phyloP scores from a whole-genome alignment of 495 filamentous ascomycete genomes.

The Penicillium salamii region DNA sequence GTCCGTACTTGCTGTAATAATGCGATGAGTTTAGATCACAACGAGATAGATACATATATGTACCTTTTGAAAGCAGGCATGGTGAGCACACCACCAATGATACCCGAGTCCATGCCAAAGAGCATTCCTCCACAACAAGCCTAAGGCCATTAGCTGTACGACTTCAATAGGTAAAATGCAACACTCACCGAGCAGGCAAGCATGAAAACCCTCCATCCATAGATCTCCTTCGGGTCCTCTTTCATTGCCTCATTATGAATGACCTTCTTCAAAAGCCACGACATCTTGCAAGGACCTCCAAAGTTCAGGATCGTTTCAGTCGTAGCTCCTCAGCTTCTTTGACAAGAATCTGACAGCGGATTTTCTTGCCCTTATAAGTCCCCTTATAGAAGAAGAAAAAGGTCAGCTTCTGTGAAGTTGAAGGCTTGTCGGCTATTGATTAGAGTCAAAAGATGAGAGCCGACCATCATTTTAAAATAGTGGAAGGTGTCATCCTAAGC shows the following conservation, averaged over 20 bases:
- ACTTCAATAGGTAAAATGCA: neutral
- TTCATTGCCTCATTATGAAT: slow-evolving; percentile 80
- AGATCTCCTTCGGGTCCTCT: slow-evolving; percentile 70
- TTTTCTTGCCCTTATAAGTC: too few species aligned
- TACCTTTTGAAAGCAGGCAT: slow-evolving; percentile 59
- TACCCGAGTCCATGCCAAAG: slow-evolving; percentile 67
- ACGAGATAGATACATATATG: slow-evolving; percentile 15
- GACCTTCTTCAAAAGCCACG: slow-evolving; percentile 56
- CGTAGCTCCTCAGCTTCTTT: neutral
- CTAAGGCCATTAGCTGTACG: slow-evolving; percentile 24
- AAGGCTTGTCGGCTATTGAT: slow-evolving; percentile 10
- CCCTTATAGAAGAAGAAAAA: too few species aligned
- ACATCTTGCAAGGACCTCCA: slow-evolving; percentile 30
- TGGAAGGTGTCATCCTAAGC: slow-evolving; percentile 8
- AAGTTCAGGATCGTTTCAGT: neutral
- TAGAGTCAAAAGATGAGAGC: neutral
- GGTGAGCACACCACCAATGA: slow-evolving; percentile 67
- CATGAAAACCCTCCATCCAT: slow-evolving; percentile 71
- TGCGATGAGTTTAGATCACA: neutral
- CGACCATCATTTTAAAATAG: neutral
- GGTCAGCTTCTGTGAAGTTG: neutral
- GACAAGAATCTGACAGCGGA: too few species aligned
- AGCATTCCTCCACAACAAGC: slow-evolving; percentile 76
- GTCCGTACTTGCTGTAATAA: slow-evolving; percentile 44
- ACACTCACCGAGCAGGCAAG: slow-evolving; percentile 63